phyloP scores from a whole-genome alignment of 371 early-diverging fungal species.

The Syncephalastrum racemosum region DNA sequence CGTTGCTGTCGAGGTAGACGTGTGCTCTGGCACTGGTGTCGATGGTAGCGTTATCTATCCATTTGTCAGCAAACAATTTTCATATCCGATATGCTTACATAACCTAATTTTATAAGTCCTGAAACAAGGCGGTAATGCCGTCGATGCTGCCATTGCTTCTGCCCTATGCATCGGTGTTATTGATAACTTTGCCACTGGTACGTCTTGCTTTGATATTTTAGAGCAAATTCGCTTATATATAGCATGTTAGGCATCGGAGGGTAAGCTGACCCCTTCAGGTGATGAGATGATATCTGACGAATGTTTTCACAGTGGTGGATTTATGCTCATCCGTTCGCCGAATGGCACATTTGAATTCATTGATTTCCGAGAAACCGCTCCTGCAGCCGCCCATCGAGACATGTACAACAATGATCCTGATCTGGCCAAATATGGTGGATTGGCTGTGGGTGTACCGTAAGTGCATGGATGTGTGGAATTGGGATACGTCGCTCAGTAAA shows the following conservation, averaged over 20 bases:
- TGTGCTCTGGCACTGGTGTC: constrained; percentile 84
- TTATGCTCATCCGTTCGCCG: constrained; percentile 86
- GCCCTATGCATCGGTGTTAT: constrained; percentile 93
- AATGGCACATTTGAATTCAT: constrained; percentile 61
- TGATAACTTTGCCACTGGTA: constrained; percentile 95
- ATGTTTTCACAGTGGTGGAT: constrained; percentile 78
- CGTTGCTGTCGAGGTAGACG: constrained; percentile 83
- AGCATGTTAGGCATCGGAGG: constrained; percentile 41
- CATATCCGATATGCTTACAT: neutral
- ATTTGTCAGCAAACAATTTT: neutral
- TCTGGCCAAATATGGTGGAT: constrained; percentile 73
- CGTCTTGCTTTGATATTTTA: constrained; percentile 22
- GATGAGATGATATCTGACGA: constrained; percentile 2
- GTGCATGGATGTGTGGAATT: constrained; percentile 9
- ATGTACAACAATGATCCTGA: constrained; percentile 72
- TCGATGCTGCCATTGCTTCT: constrained; percentile 96
- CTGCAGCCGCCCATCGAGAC: constrained; percentile 64
- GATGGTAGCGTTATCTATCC: constrained; percentile 50
- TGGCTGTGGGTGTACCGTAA: constrained; percentile 89
- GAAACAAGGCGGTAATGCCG: constrained; percentile 92
- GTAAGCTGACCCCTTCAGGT: constrained; percentile 17
- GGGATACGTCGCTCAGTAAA: neutral
- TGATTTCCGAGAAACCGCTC: constrained; percentile 93
- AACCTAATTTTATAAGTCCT: constrained; percentile 50
- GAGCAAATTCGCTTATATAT: neutral